A percentile compares a stretch with the other conserved stretches of the same genome.
Evolutionary conservation across 768 basidiomycete genomes (phyloP).

Genomic region (Hygrocybe coccinea): DNA sequence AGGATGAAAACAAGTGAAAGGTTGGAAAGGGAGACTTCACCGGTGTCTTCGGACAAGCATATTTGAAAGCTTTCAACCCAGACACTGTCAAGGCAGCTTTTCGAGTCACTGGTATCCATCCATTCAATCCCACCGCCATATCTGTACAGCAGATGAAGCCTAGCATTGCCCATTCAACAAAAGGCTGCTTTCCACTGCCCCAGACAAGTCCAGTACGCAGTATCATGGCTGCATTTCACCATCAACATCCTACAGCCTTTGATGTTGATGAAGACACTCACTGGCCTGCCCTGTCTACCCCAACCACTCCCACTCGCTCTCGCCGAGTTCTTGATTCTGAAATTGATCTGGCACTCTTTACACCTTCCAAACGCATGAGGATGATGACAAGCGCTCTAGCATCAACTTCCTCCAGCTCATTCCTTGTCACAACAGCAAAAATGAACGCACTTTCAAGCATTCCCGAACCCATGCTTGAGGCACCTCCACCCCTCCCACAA

Average conservation of each 20-base stretch:
- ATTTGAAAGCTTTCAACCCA: constrained; percentile 7
- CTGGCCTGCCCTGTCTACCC: too few species aligned
- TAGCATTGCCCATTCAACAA: constrained; percentile 17
- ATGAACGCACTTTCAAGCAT: neutral
- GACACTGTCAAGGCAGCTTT: constrained; percentile 17
- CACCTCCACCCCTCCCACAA: neutral
- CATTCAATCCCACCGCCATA: constrained; percentile 18
- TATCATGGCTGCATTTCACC: constrained; percentile 10
- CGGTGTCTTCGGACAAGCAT: neutral
- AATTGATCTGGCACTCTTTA: neutral
- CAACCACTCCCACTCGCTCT: too few species aligned
- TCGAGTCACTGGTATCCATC: constrained; percentile 18
- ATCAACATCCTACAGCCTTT: neutral
- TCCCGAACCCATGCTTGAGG: neutral
- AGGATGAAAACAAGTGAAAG: constrained; percentile 18
- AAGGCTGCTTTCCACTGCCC: constrained; percentile 15
- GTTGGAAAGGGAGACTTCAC: constrained; percentile 4
- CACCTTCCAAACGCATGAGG: constrained; percentile 20
- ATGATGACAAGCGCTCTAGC: constrained; percentile 13
- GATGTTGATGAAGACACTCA: neutral
- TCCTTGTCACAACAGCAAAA: constrained; percentile 17
- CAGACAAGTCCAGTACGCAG: constrained; percentile 22
- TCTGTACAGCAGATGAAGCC: constrained; percentile 19
- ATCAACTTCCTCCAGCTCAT: constrained; percentile 21
- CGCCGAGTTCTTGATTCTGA: neutral